Evolutionary conservation across 305 asterid species (phyloP).

Genomic region (Fraxinus platypoda): DNA sequence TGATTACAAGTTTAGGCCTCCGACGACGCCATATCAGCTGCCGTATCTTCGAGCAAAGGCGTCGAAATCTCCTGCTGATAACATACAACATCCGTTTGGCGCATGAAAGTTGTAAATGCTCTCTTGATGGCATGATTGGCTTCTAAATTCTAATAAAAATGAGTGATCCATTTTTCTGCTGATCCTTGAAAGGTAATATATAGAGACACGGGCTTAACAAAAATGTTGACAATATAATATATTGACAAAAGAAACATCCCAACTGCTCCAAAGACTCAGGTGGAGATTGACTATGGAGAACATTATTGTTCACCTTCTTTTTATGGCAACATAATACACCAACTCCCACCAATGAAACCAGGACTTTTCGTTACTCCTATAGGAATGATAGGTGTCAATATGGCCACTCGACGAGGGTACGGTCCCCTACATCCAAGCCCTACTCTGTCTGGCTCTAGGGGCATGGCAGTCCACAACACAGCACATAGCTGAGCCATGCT

Average conservation of each 20-base stretch:
- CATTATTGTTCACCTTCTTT: conserved; percentile 30
- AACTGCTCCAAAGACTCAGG: conserved; percentile 55
- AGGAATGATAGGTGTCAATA: not conserved
- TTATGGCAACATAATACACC: conserved; percentile 47
- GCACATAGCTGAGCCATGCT: not conserved
- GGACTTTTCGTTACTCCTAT: conserved; percentile 38
- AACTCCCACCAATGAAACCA: conserved; percentile 59
- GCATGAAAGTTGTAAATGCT: conserved; percentile 34
- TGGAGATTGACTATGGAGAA: conserved; percentile 36
- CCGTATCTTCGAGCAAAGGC: conserved; percentile 47
- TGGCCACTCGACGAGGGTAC: not conserved
- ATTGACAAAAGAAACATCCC: conserved; percentile 37
- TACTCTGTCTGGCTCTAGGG: not conserved
- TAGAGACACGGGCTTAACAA: not conserved
- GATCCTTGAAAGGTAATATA: not conserved
- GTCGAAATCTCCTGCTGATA: conserved; percentile 41
- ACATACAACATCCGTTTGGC: conserved; percentile 41
- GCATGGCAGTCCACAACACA: not conserved
- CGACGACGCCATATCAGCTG: conserved; percentile 41
- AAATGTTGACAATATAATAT: conserved; percentile 17
- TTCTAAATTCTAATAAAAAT: not conserved
- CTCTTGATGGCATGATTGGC: conserved; percentile 38
- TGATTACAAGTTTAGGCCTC: conserved; percentile 46
- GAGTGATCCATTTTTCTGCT: conserved; percentile 1
- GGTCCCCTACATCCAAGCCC: too few relatives aligned